Conservation (phyloP, 192 early-diverging fungal species). For the Coemansia brasiliensis region DNA sequence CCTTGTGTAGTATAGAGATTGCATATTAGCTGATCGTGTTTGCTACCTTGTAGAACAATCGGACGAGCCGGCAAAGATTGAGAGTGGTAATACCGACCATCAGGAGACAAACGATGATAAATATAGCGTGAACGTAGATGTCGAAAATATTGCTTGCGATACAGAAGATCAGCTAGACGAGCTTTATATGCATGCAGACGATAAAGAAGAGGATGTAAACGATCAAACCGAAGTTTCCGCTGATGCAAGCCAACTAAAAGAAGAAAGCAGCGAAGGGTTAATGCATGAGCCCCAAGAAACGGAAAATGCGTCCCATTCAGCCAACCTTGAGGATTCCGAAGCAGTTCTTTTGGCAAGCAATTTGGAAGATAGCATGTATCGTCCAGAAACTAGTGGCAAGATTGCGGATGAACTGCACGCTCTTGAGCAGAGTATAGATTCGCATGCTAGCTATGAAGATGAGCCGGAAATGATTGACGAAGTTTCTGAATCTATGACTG, state of each 20-base stretch:
- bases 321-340: conserved; percentile 48
- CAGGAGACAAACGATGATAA: neutral
- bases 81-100: neutral
- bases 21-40: neutral
- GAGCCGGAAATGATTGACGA: conserved; percentile 9
- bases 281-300: neutral
- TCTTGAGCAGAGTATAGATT: conserved; percentile 19
- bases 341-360: conserved; percentile 44
- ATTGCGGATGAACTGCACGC: conserved; percentile 28
- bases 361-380: conserved; percentile 47
- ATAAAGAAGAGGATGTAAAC: neutral
- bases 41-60: neutral
- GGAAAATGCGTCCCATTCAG: neutral
- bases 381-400: conserved; percentile 4
- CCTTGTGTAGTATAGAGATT: neutral
- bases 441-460: neutral
- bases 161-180: conserved; percentile 43
- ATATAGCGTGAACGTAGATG: conserved; percentile 12
- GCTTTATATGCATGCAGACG: conserved; percentile 4
- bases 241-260: neutral
- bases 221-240: neutral
- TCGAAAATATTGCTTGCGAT: neutral
- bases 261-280: neutral
- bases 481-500: neutral
- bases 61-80: neutral